Evolutionary conservation across 495 filamentous ascomycete genomes (phyloP), one percentile per base, ranked within the genome.

Genomic region (Hypoxylon fuscum): DNA sequence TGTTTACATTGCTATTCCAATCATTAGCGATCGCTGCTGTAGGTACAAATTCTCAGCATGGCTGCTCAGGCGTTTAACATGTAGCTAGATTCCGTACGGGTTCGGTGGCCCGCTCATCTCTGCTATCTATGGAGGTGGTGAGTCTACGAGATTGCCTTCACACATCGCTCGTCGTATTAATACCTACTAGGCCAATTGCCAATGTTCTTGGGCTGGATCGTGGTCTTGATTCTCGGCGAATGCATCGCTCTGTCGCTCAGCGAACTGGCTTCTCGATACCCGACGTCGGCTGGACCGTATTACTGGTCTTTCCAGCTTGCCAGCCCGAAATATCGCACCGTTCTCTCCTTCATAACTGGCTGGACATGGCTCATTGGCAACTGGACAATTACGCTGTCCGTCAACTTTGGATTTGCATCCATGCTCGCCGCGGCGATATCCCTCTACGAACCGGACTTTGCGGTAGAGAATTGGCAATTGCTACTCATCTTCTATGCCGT

Each of bases 231-330:
- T 47, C 81, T 86, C 61, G 70, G 79, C n/a, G 74, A 83, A 66
- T 80, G 79, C 59, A 81, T 86, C 32, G 83, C 80, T 14, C 62
- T 84, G 2, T 73, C 76, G 17, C 80, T 86, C 74, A 81, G 81
- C 3, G 83, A 86, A 59, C 81, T 86, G 22, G 82, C 83, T 8
- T 82, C 77, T 37, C 79, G 83, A 6, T 79, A 83, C 43, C 83
- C 83, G 2, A 86, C 82, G 20, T 75, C 73, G 15, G 82, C 81
- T 9, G 83, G 83, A 0, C 83, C 83, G 5, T 85, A 86, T 55
- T 86, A 84, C 64, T 85, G 83, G 82, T 78, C 83, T 5, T 81
- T 82, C 48, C 80, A 82, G 38, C 76, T 86, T 6, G 81, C 83
- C 2, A 81, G 82, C 12, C 64, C 72, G 5, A 67, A 65, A 35